phyloP scores from a whole-genome alignment of 176 grass and related monocot species.

The Thinopyrum elongatum region DNA sequence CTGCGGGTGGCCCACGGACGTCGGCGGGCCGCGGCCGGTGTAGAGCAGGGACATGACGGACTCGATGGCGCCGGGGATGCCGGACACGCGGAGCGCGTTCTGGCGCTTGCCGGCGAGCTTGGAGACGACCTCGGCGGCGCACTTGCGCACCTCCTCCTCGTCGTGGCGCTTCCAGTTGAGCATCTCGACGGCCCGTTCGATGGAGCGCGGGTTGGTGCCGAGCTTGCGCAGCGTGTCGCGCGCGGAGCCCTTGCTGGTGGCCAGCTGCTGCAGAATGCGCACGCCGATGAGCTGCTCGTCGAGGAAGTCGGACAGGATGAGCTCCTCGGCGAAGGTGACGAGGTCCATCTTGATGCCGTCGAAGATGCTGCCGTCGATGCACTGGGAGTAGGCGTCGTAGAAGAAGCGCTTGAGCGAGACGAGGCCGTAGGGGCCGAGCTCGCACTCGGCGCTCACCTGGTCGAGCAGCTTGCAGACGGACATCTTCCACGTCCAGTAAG shows the following conservation, averaged over 20 bases:
- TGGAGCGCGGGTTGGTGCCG: constrained; percentile 26
- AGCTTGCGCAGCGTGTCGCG: constrained; percentile 49
- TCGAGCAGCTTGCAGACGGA: constrained; percentile 31
- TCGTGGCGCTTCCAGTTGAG: constrained; percentile 49
- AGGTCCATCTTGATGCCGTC: constrained; percentile 82
- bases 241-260: constrained; percentile 5
- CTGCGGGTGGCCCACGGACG: neutral
- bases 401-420: constrained; percentile 63
- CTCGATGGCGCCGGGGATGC: constrained; percentile 62
- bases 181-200: constrained; percentile 52
- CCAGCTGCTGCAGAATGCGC: constrained; percentile 45
- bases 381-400: constrained; percentile 68
- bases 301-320: constrained; percentile 54
- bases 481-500: constrained; percentile 59
- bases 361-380: constrained; percentile 55
- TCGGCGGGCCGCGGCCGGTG: neutral
- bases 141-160: constrained; percentile 50
- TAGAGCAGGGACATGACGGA: constrained; percentile 64
- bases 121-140: constrained; percentile 43
- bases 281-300: constrained; percentile 75
- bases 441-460: constrained; percentile 33
- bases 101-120: constrained; percentile 50
- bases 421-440: constrained; percentile 41
- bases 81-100: constrained; percentile 58
- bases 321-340: constrained; percentile 50